Evolutionary conservation across 441 rosid genomes (phyloP).

Genomic region (Eruca vesicaria): DNA sequence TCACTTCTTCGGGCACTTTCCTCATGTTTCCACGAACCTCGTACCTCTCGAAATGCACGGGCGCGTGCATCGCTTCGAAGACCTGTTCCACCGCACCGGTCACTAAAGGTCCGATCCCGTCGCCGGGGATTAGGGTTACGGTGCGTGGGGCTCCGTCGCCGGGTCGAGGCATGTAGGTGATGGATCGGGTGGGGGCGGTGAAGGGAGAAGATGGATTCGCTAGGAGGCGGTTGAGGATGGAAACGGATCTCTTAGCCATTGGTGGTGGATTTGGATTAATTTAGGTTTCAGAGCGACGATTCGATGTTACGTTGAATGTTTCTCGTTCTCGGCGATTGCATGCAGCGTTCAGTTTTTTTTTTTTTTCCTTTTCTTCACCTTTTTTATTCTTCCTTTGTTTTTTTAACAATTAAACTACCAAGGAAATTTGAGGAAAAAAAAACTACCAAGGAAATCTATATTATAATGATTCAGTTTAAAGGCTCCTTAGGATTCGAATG

Average conservation of each 20-base stretch:
- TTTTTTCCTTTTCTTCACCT: background rate
- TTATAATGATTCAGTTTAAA: no score
- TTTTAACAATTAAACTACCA: background rate
- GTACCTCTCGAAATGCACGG: slow-evolving; percentile 76
- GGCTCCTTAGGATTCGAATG: no score
- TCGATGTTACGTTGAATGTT: slow-evolving; percentile 2
- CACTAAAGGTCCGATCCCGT: slow-evolving; percentile 87
- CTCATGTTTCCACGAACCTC: slow-evolving; percentile 87
- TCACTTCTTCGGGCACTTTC: slow-evolving; percentile 69
- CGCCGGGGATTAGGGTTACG: slow-evolving; percentile 88
- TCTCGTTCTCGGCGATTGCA: slow-evolving; percentile 16
- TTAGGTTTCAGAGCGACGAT: slow-evolving; percentile 9
- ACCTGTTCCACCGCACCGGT: slow-evolving; percentile 90
- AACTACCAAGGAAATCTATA: no score
- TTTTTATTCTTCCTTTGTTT: background rate
- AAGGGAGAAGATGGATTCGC: slow-evolving; percentile 21
- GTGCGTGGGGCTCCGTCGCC: slow-evolving; percentile 85
- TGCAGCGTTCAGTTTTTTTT: slow-evolving; percentile 16
- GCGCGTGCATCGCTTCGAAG: slow-evolving; percentile 97
- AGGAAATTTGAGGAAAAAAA: no score
- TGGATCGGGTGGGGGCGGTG: slow-evolving; percentile 45
- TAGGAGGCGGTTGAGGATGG: slow-evolving; percentile 30
- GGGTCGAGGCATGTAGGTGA: slow-evolving; percentile 98
- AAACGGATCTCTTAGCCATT: slow-evolving; percentile 38
- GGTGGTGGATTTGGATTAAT: background rate